Conservation (phyloP, 345 rosid genomes). For the Durio zibethinus region DNA sequence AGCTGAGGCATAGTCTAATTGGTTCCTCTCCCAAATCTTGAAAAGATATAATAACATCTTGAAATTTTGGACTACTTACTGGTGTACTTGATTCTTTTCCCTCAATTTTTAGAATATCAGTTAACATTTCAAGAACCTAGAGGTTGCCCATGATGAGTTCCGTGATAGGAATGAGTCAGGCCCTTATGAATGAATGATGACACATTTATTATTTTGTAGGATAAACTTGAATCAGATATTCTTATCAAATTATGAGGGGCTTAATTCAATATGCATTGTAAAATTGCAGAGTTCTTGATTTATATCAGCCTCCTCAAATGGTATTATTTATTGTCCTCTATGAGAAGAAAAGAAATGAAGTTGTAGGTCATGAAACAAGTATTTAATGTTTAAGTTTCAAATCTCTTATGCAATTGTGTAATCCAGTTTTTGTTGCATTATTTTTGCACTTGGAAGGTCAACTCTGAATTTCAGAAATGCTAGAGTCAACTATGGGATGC, state of each 20-base stretch:
- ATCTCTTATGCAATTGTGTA: not conserved
- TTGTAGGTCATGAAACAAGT: not conserved
- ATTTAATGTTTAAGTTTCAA: not conserved
- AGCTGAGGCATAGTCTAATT: not conserved
- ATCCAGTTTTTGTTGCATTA: not conserved
- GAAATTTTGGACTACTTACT: not conserved
- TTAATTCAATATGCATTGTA: not conserved
- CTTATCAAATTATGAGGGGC: not conserved
- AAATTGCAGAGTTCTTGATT: not conserved
- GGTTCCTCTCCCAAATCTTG: not conserved
- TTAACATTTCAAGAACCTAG: not conserved
- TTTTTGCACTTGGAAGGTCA: constrained; percentile 11
- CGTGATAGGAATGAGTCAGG: not conserved
- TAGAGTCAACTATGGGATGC: constrained; percentile 18
- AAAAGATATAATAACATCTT: not conserved
- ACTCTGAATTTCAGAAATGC: not conserved
- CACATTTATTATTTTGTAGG: not conserved
- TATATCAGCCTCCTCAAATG: not conserved
- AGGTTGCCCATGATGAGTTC: not conserved
- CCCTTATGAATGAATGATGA: not conserved
- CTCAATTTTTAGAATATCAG: not conserved
- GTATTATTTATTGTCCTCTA: not conserved
- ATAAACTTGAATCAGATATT: not conserved
- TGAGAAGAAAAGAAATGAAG: not conserved
- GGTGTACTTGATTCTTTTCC: not conserved